A percentile compares a stretch with the other conserved stretches of the same genome.
Conservation (phyloP, 2,329 filamentous ascomycete species). For the Penicillium brevicompactum region DNA sequence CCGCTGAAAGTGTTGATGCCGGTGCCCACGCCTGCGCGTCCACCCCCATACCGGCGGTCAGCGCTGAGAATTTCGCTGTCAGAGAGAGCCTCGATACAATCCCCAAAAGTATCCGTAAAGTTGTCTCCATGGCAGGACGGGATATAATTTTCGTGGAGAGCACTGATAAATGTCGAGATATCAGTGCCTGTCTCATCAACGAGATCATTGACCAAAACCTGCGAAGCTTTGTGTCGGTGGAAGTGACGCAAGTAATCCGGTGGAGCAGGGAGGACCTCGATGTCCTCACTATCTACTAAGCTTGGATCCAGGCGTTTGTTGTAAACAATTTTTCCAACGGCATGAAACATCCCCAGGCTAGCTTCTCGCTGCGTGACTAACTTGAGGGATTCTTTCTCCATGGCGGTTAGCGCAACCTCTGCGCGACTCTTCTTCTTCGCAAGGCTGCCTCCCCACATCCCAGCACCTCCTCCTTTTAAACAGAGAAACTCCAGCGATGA, state of each 20-base stretch:
- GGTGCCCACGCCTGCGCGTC: slow-evolving; percentile 56
- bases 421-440: slow-evolving; percentile 67
- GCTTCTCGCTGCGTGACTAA: slow-evolving; percentile 84
- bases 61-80: slow-evolving; percentile 83
- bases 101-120: slow-evolving; percentile 76
- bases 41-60: slow-evolving; percentile 47
- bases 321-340: slow-evolving; percentile 92
- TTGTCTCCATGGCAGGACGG: slow-evolving; percentile 71
- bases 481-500: slow-evolving; percentile 92
- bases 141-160: slow-evolving; percentile 90
- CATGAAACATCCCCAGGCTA: slow-evolving; percentile 92
- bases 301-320: slow-evolving; percentile 76
- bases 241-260: slow-evolving; percentile 61
- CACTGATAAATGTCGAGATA: slow-evolving; percentile 83
- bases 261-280: slow-evolving; percentile 55
- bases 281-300: slow-evolving; percentile 33
- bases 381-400: slow-evolving; percentile 77
- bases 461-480: slow-evolving; percentile 73
- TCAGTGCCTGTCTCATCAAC: slow-evolving; percentile 94
- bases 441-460: slow-evolving; percentile 74
- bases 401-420: slow-evolving; percentile 61
- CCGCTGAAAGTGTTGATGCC: slow-evolving; percentile 55
- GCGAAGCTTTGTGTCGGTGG: slow-evolving; percentile 63
- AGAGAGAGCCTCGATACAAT: slow-evolving; percentile 84
- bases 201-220: slow-evolving; percentile 72